A percentile compares a stretch with the other conserved stretches of the same genome.
Conservation (phyloP, 2,329 filamentous ascomycete species). For the Colletotrichum nymphaeae region DNA sequence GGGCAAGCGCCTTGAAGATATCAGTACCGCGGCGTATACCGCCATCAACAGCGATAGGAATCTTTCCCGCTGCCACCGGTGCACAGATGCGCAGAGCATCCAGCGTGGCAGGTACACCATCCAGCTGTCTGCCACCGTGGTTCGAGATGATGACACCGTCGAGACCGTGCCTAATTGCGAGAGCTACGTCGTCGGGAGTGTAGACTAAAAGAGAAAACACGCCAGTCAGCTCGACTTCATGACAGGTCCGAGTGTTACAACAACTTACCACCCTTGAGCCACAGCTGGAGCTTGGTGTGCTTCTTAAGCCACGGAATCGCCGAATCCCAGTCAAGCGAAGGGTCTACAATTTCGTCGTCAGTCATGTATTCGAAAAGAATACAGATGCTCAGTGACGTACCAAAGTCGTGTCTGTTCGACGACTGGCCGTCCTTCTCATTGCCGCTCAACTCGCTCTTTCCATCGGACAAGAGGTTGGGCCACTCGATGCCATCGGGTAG, state of each 20-base stretch:
- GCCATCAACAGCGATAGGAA: slow-evolving; percentile 69
- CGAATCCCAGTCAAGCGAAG: slow-evolving; percentile 52
- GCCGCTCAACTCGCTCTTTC: slow-evolving; percentile 36
- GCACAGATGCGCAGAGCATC: slow-evolving; percentile 63
- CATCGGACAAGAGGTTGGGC: slow-evolving; percentile 17
- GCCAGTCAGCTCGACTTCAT: slow-evolving; percentile 44
- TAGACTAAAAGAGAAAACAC: slow-evolving; percentile 1
- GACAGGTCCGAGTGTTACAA: no score
- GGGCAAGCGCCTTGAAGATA: slow-evolving; percentile 64
- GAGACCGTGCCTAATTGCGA: slow-evolving; percentile 58
- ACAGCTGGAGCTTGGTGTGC: slow-evolving; percentile 60
- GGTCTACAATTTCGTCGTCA: neutral
- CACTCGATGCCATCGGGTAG: slow-evolving; percentile 10
- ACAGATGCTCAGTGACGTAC: neutral
- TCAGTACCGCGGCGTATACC: slow-evolving; percentile 65
- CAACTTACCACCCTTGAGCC: slow-evolving; percentile 40
- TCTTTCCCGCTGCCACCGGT: slow-evolving; percentile 30
- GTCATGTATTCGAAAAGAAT: neutral
- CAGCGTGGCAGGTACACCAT: slow-evolving; percentile 48
- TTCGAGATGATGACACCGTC: slow-evolving; percentile 78
- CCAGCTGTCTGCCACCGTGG: slow-evolving; percentile 71
- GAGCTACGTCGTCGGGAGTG: slow-evolving; percentile 52
- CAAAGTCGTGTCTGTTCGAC: slow-evolving; percentile 4
- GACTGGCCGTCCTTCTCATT: neutral
- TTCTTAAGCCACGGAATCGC: slow-evolving; percentile 60